phyloP scores from a whole-genome alignment of 768 basidiomycete species.

The Neoboletus magnificus region DNA sequence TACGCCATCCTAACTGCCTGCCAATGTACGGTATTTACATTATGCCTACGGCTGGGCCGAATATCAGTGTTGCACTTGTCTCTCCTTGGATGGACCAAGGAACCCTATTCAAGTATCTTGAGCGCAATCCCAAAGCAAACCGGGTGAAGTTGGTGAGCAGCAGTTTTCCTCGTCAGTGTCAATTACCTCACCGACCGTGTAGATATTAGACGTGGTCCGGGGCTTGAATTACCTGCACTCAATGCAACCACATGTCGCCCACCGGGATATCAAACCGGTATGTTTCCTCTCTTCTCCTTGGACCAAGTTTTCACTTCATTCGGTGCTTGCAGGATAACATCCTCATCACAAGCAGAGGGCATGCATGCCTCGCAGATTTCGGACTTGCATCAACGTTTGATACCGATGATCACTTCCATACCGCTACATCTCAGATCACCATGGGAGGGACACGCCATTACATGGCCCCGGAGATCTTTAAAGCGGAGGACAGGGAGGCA shows the following conservation, averaged over 20 bases:
- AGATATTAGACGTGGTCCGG: conserved; percentile 44
- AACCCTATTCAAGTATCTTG: conserved; percentile 31
- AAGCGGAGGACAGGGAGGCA: background rate
- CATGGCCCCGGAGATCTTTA: conserved; percentile 27
- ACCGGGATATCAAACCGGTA: conserved; percentile 32
- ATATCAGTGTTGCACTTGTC: conserved; percentile 26
- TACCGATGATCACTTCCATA: conserved; percentile 8
- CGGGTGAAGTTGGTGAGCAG: conserved; percentile 33
- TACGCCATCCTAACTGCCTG: conserved; percentile 35
- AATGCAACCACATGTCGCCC: conserved; percentile 34
- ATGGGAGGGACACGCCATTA: conserved; percentile 19
- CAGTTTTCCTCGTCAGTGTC: background rate
- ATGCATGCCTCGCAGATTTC: conserved; percentile 51
- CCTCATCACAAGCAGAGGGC: conserved; percentile 38
- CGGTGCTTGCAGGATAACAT: conserved; percentile 41
- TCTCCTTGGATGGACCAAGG: conserved; percentile 41
- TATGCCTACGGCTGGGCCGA: conserved; percentile 13
- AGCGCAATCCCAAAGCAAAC: conserved; percentile 18
- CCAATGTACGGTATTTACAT: conserved; percentile 34
- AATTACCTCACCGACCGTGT: background rate
- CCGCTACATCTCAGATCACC: conserved; percentile 2
- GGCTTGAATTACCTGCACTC: conserved; percentile 45
- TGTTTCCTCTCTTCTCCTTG: background rate
- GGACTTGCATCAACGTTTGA: conserved; percentile 34
- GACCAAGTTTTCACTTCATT: background rate